phyloP scores from a whole-genome alignment of 345 rosid genomes.

The Reutealis trisperma region DNA sequence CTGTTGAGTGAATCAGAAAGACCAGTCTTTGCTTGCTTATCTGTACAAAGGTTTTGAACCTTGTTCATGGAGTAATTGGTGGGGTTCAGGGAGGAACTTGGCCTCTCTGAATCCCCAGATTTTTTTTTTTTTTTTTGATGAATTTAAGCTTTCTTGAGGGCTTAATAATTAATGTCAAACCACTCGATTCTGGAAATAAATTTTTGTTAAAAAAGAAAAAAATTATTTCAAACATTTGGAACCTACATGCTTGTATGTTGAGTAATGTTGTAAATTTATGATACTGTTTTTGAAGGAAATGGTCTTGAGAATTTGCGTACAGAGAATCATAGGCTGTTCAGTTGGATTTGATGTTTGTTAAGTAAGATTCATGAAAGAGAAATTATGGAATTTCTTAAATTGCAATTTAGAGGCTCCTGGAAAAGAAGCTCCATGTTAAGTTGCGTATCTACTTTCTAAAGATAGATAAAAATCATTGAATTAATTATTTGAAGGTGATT shows the following conservation, averaged over 20 bases:
- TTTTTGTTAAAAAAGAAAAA: neutral
- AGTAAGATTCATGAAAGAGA: constrained; percentile 2
- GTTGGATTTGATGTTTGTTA: neutral
- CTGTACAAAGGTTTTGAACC: constrained; percentile 53
- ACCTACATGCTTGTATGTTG: neutral
- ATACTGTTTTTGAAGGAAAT: neutral
- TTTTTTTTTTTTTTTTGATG: neutral
- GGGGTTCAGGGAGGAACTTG: constrained; percentile 54
- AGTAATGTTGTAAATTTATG: neutral
- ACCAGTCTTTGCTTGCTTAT: no score
- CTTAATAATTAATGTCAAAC: neutral
- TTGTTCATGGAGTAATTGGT: constrained; percentile 52
- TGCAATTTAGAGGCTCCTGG: neutral
- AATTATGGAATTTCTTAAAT: neutral
- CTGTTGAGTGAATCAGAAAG: neutral
- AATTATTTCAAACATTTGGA: neutral
- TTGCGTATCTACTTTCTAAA: neutral
- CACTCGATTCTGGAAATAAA: neutral
- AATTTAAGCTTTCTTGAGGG: constrained; percentile 1
- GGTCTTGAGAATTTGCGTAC: neutral
- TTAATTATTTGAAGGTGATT: neutral
- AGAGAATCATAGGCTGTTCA: neutral
- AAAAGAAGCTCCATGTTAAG: neutral
- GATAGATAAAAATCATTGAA: neutral
- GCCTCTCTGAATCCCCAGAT: constrained; percentile 53